phyloP scores from a whole-genome alignment of 805 yeast genomes.

The Spathaspora arborariae region DNA sequence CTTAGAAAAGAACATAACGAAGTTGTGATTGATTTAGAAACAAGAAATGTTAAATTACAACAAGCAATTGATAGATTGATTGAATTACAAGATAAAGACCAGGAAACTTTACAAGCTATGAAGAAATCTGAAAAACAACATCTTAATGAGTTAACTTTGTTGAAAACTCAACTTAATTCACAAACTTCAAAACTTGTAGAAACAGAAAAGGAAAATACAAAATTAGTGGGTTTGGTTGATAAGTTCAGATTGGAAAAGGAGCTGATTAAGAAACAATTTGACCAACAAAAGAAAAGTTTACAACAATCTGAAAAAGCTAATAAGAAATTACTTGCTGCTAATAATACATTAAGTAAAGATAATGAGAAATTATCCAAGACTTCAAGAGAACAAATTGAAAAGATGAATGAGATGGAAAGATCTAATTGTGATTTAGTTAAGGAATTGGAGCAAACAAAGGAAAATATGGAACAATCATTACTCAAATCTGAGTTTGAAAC shows the following conservation, averaged over 20 bases:
- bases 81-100: background rate
- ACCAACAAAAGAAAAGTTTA: background rate
- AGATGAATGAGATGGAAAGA: background rate
- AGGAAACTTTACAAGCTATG: background rate
- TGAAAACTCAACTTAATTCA: background rate
- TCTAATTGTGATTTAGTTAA: background rate
- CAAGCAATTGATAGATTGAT: background rate
- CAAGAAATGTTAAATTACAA: background rate
- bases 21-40: background rate
- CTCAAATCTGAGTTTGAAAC: background rate
- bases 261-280: background rate
- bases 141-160: background rate
- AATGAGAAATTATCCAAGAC: background rate
- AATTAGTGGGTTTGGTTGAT: background rate
- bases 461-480: background rate
- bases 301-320: background rate
- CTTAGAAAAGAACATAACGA: background rate
- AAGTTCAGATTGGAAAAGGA: background rate
- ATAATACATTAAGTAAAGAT: background rate
- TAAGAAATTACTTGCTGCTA: background rate
- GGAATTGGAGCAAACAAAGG: background rate
- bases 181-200: background rate
- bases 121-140: background rate
- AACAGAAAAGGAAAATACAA: background rate
- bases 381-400: background rate